Percentiles rank a stretch among this genome's conserved stretches.
phyloP scores from a whole-genome alignment of 257 asterid species.

The Fraxinus excelsior region DNA sequence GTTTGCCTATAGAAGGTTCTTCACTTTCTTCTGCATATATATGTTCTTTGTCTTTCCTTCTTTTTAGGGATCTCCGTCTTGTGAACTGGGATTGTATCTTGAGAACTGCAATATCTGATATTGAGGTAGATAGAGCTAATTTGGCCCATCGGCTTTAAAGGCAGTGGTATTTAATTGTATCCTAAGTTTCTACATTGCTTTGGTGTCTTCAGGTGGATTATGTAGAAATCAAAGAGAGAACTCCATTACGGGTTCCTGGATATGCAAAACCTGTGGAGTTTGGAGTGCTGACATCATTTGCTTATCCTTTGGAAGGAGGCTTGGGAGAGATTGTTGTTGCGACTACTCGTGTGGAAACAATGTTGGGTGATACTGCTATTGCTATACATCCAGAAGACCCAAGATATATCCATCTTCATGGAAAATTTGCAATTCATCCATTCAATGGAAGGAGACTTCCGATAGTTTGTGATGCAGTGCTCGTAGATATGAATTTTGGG shows the following conservation, averaged over 20 bases:
- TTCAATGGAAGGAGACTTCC: conserved; percentile 87
- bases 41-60: conserved; percentile 20
- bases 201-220: conserved; percentile 67
- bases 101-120: conserved; percentile 97
- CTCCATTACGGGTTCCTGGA: conserved; percentile 68
- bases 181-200: conserved; percentile 25
- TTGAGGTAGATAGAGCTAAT: conserved; percentile 59
- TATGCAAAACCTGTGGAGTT: conserved; percentile 79
- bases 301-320: conserved; percentile 88
- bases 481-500: conserved; percentile 91
- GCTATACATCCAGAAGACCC: conserved; percentile 92
- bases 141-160: conserved; percentile 12
- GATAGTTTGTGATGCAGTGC: conserved; percentile 79
- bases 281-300: conserved; percentile 92
- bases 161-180: background rate
- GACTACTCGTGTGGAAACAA: conserved; percentile 92
- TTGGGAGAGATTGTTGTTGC: conserved; percentile 96
- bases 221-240: conserved; percentile 76
- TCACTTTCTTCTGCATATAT: conserved; percentile 13
- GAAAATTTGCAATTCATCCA: conserved; percentile 85
- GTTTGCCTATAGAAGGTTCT: conserved; percentile 15
- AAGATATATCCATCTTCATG: conserved; percentile 82
- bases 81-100: conserved; percentile 96
- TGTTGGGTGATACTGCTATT: conserved; percentile 97
- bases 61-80: conserved; percentile 75